phyloP scores from a whole-genome alignment of 345 rosid species.

The Lumnitzera racemosa region DNA sequence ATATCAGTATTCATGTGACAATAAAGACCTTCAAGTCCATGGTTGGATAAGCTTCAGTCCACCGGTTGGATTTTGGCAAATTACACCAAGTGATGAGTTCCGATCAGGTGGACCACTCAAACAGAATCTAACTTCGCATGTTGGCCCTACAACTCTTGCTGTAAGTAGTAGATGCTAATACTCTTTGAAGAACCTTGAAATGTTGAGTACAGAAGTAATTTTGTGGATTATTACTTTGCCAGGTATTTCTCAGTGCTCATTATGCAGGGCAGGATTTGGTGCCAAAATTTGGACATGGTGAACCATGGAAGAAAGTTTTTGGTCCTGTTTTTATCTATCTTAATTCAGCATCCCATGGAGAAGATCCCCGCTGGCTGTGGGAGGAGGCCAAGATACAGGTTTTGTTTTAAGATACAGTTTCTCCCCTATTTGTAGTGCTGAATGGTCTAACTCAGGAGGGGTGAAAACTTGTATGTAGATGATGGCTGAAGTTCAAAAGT shows the following conservation, averaged over 20 bases:
- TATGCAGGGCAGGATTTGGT: slow-evolving; percentile 69
- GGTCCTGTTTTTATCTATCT: slow-evolving; percentile 85
- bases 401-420: slow-evolving; percentile 3
- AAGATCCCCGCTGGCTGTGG: slow-evolving; percentile 71
- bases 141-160: slow-evolving; percentile 83
- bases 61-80: slow-evolving; percentile 94
- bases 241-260: slow-evolving; percentile 86
- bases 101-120: slow-evolving; percentile 92
- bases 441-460: slow-evolving; percentile 3
- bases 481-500: slow-evolving; percentile 58
- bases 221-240: slow-evolving; percentile 17
- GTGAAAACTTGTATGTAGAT: slow-evolving; percentile 26
- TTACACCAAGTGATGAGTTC: slow-evolving; percentile 87
- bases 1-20: slow-evolving; percentile 86
- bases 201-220: neutral
- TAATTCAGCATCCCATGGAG: slow-evolving; percentile 49
- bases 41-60: slow-evolving; percentile 88
- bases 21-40: slow-evolving; percentile 72
- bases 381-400: slow-evolving; percentile 88
- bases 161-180: slow-evolving; percentile 32
- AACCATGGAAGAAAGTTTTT: slow-evolving; percentile 91
- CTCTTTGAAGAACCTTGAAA: neutral
- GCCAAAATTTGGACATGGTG: slow-evolving; percentile 46
- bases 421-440: slow-evolving; percentile 7
- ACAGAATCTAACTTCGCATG: slow-evolving; percentile 92